phyloP scores from a whole-genome alignment of 2,329 filamentous ascomycete genomes.

The Cryphonectria parasitica region DNA sequence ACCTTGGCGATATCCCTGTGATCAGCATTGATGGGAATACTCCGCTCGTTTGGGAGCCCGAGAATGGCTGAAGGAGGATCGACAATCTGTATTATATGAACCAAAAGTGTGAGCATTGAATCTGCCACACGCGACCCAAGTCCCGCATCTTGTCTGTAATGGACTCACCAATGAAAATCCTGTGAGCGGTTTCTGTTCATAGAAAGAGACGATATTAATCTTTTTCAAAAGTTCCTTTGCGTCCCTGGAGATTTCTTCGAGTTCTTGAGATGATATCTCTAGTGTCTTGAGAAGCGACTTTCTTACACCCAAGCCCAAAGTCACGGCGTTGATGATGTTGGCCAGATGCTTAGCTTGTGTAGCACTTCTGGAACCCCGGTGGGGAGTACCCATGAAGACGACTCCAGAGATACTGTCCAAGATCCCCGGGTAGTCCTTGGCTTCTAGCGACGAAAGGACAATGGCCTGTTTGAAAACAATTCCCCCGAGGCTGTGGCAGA shows the following conservation, averaged over 20 bases:
- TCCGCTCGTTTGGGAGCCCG: not conserved
- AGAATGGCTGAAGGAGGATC: not conserved
- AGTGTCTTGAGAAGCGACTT: not conserved
- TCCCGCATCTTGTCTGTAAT: not conserved
- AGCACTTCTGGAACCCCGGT: not conserved
- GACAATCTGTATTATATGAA: not conserved
- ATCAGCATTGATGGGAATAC: not conserved
- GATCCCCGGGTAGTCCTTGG: not conserved
- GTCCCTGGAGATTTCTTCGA: not conserved
- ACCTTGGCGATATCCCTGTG: not conserved
- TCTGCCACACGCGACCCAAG: not conserved
- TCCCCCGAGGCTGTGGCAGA: not conserved
- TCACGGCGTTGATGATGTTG: not conserved
- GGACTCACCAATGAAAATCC: not conserved
- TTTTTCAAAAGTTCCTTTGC: not conserved
- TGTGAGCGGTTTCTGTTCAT: not conserved
- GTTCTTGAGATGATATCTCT: not conserved
- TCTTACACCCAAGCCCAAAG: not conserved
- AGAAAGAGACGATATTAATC: not conserved
- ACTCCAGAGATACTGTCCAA: not conserved
- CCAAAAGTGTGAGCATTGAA: not conserved
- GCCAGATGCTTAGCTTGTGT: not conserved
- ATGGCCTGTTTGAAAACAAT: not conserved
- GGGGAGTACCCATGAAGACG: not conserved
- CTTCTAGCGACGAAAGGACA: not conserved